Conservation (phyloP, 257 asterid genomes). For the Avicennia marina region DNA sequence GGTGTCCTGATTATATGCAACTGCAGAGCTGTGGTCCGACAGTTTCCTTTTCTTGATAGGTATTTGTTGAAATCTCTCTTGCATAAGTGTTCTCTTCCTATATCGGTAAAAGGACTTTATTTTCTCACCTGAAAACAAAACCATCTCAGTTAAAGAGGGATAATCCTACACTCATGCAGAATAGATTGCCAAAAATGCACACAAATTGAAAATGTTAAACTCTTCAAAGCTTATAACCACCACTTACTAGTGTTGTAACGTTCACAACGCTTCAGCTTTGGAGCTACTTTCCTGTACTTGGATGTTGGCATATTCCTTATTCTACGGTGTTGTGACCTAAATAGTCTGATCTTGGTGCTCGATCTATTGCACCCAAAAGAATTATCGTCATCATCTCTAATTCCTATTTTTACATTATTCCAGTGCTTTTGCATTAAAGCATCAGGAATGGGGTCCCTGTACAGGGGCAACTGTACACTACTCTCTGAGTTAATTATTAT, state of each 20-base stretch:
- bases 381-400: slow-evolving; percentile 96
- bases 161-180: not conserved
- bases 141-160: slow-evolving; percentile 5
- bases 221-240: slow-evolving; percentile 4
- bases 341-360: slow-evolving; percentile 64
- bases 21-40: slow-evolving; percentile 37
- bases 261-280: slow-evolving; percentile 55
- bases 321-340: slow-evolving; percentile 62
- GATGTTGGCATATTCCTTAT: slow-evolving; percentile 68
- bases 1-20: slow-evolving; percentile 49
- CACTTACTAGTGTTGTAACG: slow-evolving; percentile 58
- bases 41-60: slow-evolving; percentile 76
- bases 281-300: slow-evolving; percentile 70
- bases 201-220: slow-evolving; percentile 1
- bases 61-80: slow-evolving; percentile 45
- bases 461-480: slow-evolving; percentile 86
- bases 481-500: slow-evolving; percentile 49
- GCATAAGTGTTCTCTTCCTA: slow-evolving; percentile 51
- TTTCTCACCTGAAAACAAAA: slow-evolving; percentile 50
- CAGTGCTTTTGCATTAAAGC: slow-evolving; percentile 58
- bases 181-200: not conserved
- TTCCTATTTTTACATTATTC: slow-evolving; percentile 78
- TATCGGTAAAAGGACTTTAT: slow-evolving; percentile 54
- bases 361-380: slow-evolving; percentile 63
- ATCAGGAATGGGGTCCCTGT: slow-evolving; percentile 55